Base-by-base conservation (phyloP, 1,139 yeast genomes). In the Blastobotrys aristatus region DNA sequence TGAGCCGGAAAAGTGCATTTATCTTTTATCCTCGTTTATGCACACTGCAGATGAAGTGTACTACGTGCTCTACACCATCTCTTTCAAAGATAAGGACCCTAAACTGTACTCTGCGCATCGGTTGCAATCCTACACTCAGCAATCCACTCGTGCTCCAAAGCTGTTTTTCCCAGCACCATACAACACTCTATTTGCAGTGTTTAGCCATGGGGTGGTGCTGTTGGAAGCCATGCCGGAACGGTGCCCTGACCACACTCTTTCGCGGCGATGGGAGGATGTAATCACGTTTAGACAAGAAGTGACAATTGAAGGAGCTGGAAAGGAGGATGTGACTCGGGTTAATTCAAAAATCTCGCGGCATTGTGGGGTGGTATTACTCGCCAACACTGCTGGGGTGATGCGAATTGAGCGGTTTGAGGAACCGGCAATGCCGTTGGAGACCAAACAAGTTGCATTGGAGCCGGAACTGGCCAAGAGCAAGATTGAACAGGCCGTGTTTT, bases 401-500 rank as follows among this genome's bases (percentile, higher is more conserved):
- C 70, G 81, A 51, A 65, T 87, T 13, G 88, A 82, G 56, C 61
- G 76, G 43, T 76, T 74, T 49, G 65, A 57, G 43, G 69, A 58
- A 35, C 52, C 48, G 6, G 53, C 40, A 48, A 14, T 44, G 10
- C 40, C 56, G 47, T 42, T 35, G 18, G 35, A 45, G 22, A n/a
- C 33, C 33, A 33, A 44, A 33, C 46, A 45, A 13, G 17, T 18
- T 37, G 54, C 49, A 2, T 50, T 59, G 21, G 62, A 57, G 31
- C 53, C 71, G 2, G 65, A 72, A 5, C 70, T 79, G 48, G 72
- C 83, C 40, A 83, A 82, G 60, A 76, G 88, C 0, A 88, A 80
- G 55, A 76, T 89, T 24, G 94, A 84, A 57, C 97, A 89, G 64
- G 95, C 88, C 0, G 77, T 89, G 1, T 84, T 80, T 57, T 83